Evolutionary conservation across 208 protist species (phyloP).

Genomic region (Trypanosomatidae sp.): DNA sequence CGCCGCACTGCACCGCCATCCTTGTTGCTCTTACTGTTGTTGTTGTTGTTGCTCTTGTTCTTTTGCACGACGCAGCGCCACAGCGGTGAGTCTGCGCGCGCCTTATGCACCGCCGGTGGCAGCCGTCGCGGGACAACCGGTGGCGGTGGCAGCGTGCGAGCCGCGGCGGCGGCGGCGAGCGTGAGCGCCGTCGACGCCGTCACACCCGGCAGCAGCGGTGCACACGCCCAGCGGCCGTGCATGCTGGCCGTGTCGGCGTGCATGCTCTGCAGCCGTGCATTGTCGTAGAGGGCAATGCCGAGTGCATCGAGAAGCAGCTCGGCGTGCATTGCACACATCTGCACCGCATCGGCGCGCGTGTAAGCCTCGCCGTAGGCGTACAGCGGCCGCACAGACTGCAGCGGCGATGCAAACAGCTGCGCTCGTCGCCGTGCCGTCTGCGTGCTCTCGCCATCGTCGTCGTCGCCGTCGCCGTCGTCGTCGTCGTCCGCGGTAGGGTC

Average conservation of each 20-base stretch:
- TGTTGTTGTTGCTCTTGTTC: no score
- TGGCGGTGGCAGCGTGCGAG: no score
- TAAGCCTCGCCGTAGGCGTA: constrained; percentile 68
- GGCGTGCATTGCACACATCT: constrained; percentile 72
- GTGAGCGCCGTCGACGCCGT: no score
- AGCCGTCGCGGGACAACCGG: no score
- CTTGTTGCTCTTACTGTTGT: no score
- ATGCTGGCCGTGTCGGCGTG: constrained; percentile 56
- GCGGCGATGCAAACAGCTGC: not conserved
- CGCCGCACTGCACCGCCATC: not conserved
- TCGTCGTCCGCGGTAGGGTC: not conserved
- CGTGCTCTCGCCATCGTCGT: not conserved
- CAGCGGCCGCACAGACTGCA: constrained; percentile 5
- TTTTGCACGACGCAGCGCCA: no score
- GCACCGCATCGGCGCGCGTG: constrained; percentile 30
- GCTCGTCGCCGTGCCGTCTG: not conserved
- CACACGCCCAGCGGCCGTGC: constrained; percentile 60
- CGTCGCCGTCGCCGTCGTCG: not conserved
- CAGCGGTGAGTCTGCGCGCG: no score
- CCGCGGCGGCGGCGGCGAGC: no score
- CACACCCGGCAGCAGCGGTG: no score
- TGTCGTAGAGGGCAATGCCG: constrained; percentile 60
- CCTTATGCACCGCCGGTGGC: no score
- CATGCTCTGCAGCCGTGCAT: constrained; percentile 43
- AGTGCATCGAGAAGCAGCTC: constrained; percentile 71